Percentiles rank a stretch among this genome's conserved stretches.
Evolutionary conservation across 2,329 filamentous ascomycete genomes (phyloP).

Genomic region (Diaporthe ampelina): DNA sequence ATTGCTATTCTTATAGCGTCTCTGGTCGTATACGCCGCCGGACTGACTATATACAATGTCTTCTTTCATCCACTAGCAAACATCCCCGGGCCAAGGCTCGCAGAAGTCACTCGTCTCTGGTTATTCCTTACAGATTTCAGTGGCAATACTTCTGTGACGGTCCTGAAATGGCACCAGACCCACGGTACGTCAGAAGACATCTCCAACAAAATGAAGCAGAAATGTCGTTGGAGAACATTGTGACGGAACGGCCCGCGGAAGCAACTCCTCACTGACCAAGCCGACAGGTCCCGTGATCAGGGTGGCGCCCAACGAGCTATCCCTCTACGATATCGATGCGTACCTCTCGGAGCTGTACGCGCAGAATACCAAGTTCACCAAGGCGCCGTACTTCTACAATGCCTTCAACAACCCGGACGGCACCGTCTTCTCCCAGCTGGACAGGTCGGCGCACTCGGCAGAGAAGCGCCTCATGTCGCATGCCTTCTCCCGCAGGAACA

Average conservation of each 20-base stretch:
- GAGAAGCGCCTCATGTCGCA: neutral
- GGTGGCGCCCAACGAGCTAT: conserved; percentile 7
- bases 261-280: neutral
- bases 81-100: neutral
- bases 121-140: neutral
- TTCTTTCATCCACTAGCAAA: conserved; percentile 6
- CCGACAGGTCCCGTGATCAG: conserved; percentile 5
- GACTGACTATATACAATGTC: neutral
- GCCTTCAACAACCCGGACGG: no score
- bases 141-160: neutral
- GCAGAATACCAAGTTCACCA: neutral
- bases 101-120: conserved; percentile 13
- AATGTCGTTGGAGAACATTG: neutral
- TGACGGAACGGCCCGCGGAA: conserved; percentile 1
- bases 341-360: conserved; percentile 14
- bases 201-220: neutral
- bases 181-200: neutral
- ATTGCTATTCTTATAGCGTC: neutral
- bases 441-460: no score
- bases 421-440: no score
- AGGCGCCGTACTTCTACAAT: no score
- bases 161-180: conserved; percentile 4
- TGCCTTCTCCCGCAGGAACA: conserved; percentile 10
- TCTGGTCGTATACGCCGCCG: neutral
- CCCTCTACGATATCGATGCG: neutral